A percentile compares a stretch with the other conserved stretches of the same genome.
These are phyloP conservation scores for Golubevia sp. DNA, from an alignment of 1,284 basidiomycete genomes.

Conservation along the genomic window DNA sequence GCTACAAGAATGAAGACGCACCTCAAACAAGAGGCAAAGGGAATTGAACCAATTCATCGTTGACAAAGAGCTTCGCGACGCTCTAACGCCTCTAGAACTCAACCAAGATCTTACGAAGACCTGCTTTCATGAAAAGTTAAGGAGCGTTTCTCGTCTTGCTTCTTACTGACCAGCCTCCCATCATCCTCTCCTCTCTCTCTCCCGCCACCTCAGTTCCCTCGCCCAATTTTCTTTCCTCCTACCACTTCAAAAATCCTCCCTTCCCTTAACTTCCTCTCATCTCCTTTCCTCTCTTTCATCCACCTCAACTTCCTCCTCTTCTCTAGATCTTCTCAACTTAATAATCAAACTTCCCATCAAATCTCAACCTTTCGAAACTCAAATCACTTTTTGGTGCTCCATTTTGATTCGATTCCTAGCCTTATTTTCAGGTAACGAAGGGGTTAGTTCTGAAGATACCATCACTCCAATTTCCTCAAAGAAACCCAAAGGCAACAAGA, in stretches of 20 bases:
- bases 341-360: slow-evolving; percentile 6
- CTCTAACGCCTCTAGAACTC: slow-evolving; percentile 76
- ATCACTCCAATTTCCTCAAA: too few relatives aligned
- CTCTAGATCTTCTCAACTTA: slow-evolving; percentile 27
- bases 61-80: slow-evolving; percentile 22
- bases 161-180: slow-evolving; percentile 5
- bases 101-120: slow-evolving; percentile 72
- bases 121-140: slow-evolving; percentile 72
- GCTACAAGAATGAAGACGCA: too few relatives aligned
- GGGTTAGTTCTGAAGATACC: too few relatives aligned
- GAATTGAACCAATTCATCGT: slow-evolving; percentile 48
- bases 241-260: too few relatives aligned
- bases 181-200: neutral
- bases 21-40: too few relatives aligned
- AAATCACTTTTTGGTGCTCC: too few relatives aligned
- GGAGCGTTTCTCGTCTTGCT: slow-evolving; percentile 6
- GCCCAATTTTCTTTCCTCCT: slow-evolving; percentile 43
- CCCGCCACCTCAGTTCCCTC: neutral
- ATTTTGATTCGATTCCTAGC: too few relatives aligned
- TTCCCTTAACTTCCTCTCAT: neutral
- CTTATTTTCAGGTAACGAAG: too few relatives aligned
- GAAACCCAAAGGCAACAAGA: too few relatives aligned
- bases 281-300: neutral
- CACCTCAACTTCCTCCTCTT: slow-evolving; percentile 7
- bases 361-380: too few relatives aligned